Conservation (phyloP, 1,284 basidiomycete genomes). For the Neonothopanus nambi region DNA sequence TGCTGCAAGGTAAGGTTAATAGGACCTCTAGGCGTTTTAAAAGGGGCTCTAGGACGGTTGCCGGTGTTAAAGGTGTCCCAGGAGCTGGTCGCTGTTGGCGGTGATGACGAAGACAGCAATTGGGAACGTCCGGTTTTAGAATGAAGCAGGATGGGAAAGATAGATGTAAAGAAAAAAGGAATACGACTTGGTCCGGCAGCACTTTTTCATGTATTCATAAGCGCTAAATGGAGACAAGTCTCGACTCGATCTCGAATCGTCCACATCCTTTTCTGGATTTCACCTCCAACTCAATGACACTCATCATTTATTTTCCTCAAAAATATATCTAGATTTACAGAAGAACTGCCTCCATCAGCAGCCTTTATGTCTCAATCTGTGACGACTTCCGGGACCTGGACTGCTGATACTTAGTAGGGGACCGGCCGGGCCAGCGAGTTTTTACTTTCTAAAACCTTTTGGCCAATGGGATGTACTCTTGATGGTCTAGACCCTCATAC, state of each 20-base stretch:
- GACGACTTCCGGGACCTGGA: too few species aligned
- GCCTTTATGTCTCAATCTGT: too few species aligned
- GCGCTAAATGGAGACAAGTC: conserved; percentile 3
- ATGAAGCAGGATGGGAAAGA: too few species aligned
- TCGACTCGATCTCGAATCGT: conserved; percentile 3
- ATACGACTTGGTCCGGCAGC: neutral
- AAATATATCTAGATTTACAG: too few species aligned
- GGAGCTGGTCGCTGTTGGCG: neutral
- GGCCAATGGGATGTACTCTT: too few species aligned
- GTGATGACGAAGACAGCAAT: too few species aligned
- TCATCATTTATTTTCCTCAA: conserved; percentile 1
- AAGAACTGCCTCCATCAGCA: too few species aligned
- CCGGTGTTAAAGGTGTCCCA: neutral
- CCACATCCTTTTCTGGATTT: conserved; percentile 1
- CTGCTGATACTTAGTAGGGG: too few species aligned
- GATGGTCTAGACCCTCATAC: too few species aligned
- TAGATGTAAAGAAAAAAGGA: conserved; percentile 9
- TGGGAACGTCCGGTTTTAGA: too few species aligned
- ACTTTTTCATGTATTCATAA: conserved; percentile 1
- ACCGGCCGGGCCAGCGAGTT: too few species aligned
- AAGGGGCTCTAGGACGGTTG: neutral
- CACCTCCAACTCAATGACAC: conserved; percentile 5
- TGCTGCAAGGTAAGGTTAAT: neutral
- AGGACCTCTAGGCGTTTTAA: neutral
- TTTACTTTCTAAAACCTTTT: too few species aligned